Base-by-base conservation (phyloP, 2,329 filamentous ascomycete genomes). In the Hypoxylon sp. region DNA sequence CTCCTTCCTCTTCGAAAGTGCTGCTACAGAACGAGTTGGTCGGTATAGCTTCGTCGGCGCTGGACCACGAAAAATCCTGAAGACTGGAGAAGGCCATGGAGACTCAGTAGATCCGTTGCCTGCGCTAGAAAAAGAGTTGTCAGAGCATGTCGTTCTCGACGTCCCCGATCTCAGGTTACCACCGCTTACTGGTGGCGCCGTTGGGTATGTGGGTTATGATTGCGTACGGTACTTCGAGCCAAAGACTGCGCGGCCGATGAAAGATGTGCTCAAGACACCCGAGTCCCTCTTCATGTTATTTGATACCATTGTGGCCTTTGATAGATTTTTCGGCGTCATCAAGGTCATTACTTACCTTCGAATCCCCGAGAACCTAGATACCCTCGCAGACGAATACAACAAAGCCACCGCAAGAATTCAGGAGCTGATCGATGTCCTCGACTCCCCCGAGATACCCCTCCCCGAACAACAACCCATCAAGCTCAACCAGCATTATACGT, bases 191-290 rank as follows among this genome's bases (percentile, higher is more conserved):
- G 96, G 94, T 40, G 96, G 96, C 51, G 96, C 94, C 11, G 93
- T 99, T 73, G 96, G 96, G 64, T 99, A 98, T 78, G 93, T 98
- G 4, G 94, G 94, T 55, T 99, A 99, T 76, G 96, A 99, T 78
- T 99, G 96, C 78, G 93, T 99, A 73, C 90, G 91, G 75, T 98
- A 98, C 80, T 99, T 99, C 72, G 96, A 99, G 83, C 96, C 96
- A 66, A 96, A 94, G 85, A 98, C 96, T n/a, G 90, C 89, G 24
- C 87, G 93, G 51, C 88, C 93, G 2, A 88, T 97, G 83, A 91
- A 96, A 79, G 96, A 99, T 79, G 86, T 96, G 28, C 85, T 98
- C 20, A 82, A 91, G 64, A 92, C 98, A 42, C 96, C 96, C 0
- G 96, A 99, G 83, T 94, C 93, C 63, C 83, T 98, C 28, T 98